Percentiles rank a stretch among this genome's conserved stretches.
phyloP scores from a whole-genome alignment of 2,329 filamentous ascomycete species.

The Beauveria rudraprayagi region DNA sequence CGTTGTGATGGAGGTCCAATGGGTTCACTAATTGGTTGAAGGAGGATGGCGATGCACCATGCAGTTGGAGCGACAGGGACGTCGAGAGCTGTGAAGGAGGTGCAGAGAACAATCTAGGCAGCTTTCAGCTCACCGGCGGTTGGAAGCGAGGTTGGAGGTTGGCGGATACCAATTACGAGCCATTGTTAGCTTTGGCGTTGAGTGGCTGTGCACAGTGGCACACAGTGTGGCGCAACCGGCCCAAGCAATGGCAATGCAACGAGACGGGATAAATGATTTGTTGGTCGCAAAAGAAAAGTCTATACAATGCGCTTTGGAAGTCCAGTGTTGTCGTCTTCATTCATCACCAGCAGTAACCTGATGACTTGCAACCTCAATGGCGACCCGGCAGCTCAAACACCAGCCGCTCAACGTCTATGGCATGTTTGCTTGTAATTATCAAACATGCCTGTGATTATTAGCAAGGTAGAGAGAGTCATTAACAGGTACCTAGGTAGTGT shows the following conservation, averaged over 20 bases:
- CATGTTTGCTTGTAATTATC: no score
- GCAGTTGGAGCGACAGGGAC: not conserved
- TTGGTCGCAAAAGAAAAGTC: no score
- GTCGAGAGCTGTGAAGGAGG: not conserved
- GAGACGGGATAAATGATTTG: no score
- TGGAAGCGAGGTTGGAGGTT: conserved; percentile 3
- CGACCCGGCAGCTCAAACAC: no score
- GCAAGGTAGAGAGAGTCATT: no score
- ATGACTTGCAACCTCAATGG: not conserved
- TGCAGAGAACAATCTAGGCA: not conserved
- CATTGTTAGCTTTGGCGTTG: not conserved
- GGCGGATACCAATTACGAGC: not conserved
- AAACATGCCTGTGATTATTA: no score
- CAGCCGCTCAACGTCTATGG: no score
- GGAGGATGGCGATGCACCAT: conserved; percentile 5
- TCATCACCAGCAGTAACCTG: not conserved
- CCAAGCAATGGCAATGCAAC: not conserved
- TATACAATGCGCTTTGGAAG: no score
- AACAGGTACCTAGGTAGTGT: not conserved
- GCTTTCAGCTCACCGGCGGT: not conserved
- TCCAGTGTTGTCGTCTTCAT: not conserved
- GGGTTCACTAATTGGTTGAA: not conserved
- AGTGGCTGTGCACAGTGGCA: not conserved
- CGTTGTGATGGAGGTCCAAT: not conserved
- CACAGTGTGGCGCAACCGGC: not conserved